Conservation (phyloP, 129 eudicot species). For the Apium graveolens region DNA sequence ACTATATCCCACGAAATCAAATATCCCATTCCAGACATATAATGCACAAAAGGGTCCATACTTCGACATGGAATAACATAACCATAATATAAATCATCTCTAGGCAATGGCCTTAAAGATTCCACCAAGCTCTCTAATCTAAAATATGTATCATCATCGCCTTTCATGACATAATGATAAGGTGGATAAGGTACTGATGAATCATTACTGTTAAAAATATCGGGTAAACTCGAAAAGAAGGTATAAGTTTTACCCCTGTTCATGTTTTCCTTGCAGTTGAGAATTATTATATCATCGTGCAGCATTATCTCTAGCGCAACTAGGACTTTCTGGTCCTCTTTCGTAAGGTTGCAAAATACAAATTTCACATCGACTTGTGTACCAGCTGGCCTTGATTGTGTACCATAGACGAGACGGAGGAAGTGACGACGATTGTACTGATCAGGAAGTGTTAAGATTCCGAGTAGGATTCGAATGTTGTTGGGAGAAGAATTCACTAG, state of each 20-base stretch:
- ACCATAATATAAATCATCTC: conserved; percentile 82
- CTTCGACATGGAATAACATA: conserved; percentile 77
- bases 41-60: conserved; percentile 72
- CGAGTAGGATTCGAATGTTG: conserved; percentile 61
- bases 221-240: conserved; percentile 76
- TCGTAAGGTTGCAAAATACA: conserved; percentile 87
- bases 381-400: conserved; percentile 33
- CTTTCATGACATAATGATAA: conserved; percentile 77
- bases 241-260: conserved; percentile 86
- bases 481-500: conserved; percentile 15
- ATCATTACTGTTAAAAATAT: conserved; percentile 23
- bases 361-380: conserved; percentile 71
- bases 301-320: conserved; percentile 87
- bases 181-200: conserved; percentile 44
- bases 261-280: conserved; percentile 84
- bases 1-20: conserved; percentile 81
- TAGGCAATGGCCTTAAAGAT: conserved; percentile 57
- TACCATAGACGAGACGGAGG: conserved; percentile 77
- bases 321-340: conserved; percentile 74
- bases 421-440: conserved; percentile 81
- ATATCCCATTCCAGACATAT: conserved; percentile 97
- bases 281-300: conserved; percentile 74
- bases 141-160: conserved; percentile 72
- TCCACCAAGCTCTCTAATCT: conserved; percentile 53
- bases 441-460: conserved; percentile 85